phyloP scores from a whole-genome alignment of 192 early-diverging fungal species.

The Dissophora ornata region DNA sequence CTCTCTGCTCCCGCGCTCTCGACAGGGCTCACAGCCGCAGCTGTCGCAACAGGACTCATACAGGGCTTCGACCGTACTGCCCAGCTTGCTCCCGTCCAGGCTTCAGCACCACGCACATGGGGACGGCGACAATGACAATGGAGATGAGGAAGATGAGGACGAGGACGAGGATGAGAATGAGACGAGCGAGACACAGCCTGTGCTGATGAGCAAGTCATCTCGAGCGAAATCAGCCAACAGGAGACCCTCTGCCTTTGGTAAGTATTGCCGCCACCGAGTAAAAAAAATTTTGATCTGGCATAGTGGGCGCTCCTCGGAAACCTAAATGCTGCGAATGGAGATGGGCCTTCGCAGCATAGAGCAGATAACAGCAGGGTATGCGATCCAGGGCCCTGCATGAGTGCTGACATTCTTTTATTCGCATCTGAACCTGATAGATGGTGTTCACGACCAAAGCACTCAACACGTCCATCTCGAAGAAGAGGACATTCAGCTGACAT shows the following conservation, averaged over 20 bases:
- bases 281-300: too few relatives aligned
- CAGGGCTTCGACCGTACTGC: neutral
- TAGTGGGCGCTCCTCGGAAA: too few relatives aligned
- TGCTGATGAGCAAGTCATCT: conserved; percentile 7
- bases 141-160: conserved; percentile 25
- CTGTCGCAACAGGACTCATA: neutral
- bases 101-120: neutral
- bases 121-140: conserved; percentile 12
- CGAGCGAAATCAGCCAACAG: neutral
- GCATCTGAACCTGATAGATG: too few relatives aligned
- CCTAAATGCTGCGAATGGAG: too few relatives aligned
- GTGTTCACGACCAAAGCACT: neutral
- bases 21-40: conserved; percentile 6
- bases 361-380: too few relatives aligned
- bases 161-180: conserved; percentile 24
- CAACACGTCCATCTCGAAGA: conserved; percentile 44
- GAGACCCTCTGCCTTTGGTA: conserved; percentile 1
- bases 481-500: conserved; percentile 37
- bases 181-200: conserved; percentile 16
- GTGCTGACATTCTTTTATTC: too few relatives aligned
- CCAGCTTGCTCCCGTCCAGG: neutral
- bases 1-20: conserved; percentile 8
- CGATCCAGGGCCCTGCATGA: too few relatives aligned
- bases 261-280: neutral
- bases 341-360: too few relatives aligned